These are phyloP conservation scores for Aspergillus ruber DNA, from an alignment of 2,329 filamentous ascomycete genomes.

Conservation along the genomic window DNA sequence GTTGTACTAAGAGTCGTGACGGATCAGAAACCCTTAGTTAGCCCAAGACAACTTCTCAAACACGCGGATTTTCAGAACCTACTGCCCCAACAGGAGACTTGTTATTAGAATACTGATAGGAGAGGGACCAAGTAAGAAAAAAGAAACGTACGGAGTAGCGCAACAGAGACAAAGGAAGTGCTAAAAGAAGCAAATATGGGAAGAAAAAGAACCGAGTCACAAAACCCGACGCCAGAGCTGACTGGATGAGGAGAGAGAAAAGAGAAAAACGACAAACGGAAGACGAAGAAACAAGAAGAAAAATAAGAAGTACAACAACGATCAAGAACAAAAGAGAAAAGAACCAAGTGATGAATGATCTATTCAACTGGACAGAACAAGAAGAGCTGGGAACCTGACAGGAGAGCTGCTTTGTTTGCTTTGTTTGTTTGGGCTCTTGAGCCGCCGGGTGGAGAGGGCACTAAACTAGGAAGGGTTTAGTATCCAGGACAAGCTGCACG, in stretches of 20 bases:
- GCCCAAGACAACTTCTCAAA: background rate
- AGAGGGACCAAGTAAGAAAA: background rate
- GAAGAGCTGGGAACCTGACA: conserved; percentile 3
- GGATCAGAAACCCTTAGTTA: background rate
- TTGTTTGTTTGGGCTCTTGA: too few relatives aligned
- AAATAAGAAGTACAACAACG: conserved; percentile 10
- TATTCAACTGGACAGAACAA: conserved; percentile 1
- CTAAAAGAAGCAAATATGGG: conserved; percentile 4
- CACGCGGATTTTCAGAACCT: background rate
- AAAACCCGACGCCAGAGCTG: background rate
- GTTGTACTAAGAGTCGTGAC: too few relatives aligned
- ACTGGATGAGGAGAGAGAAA: conserved; percentile 13
- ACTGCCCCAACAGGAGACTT: too few relatives aligned
- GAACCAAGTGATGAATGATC: background rate
- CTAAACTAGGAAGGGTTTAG: too few relatives aligned
- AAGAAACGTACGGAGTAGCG: background rate
- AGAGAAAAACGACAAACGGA: background rate
- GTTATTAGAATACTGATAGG: background rate
- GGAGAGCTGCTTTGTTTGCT: background rate
- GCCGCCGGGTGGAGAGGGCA: too few relatives aligned
- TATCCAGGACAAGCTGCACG: too few relatives aligned
- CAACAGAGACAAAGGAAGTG: background rate
- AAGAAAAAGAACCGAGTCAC: conserved; percentile 4
- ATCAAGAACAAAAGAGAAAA: conserved; percentile 6
- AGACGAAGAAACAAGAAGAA: conserved; percentile 6